Evolutionary conservation across 495 filamentous ascomycete genomes (phyloP), one percentile per base, ranked within the genome.

Genomic region (Emericellopsis terricola): DNA sequence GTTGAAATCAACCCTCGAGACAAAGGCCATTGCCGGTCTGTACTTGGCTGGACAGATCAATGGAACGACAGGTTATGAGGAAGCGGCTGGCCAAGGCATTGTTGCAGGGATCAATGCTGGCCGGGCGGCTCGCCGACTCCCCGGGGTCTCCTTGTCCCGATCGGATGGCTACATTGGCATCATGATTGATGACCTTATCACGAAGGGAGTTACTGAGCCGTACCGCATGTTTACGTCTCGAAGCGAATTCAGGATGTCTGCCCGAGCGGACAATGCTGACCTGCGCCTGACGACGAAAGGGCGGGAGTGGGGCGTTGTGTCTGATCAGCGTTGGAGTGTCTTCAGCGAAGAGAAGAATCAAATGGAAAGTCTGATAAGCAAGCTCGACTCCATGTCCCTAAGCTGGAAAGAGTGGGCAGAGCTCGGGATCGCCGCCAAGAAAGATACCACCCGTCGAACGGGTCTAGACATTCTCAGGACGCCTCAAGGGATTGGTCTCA

Each of bases 211-310:
- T 9, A 82, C 79, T 7, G 89, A 97, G 55, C 89, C 89, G 0
- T 97, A 97, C 57, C 74, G 89, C 40, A 96, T 97, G 91, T 97
- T 97, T 63, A 96, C 89, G 6, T 83, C 82, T 13, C 76, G 89
- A 37, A 86, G 76, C 57, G 89, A 97, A 53, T 97, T 91, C 59
- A 81, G 89, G 31, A 85, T 97, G 65, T 78, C 73, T 20, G 72
- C 81, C 7, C 76, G 89, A 34, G 71, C 86, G 32, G 89, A 97
- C 60, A 96, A 97, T 50, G 89, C 89, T 27, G 89, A 97, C 55
- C 47, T 75, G 3, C 77, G 89, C 6, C 70, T 97, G 15, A 96
- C 91, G 3, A 66, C 68, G 5, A 72, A 73, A 50, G 89, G 84
- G 10, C 72, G 78, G 33, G 57, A 60, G 0, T 80, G 75, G 34